Evolutionary conservation across 768 basidiomycete species (phyloP).

Genomic region (Russula emetica): DNA sequence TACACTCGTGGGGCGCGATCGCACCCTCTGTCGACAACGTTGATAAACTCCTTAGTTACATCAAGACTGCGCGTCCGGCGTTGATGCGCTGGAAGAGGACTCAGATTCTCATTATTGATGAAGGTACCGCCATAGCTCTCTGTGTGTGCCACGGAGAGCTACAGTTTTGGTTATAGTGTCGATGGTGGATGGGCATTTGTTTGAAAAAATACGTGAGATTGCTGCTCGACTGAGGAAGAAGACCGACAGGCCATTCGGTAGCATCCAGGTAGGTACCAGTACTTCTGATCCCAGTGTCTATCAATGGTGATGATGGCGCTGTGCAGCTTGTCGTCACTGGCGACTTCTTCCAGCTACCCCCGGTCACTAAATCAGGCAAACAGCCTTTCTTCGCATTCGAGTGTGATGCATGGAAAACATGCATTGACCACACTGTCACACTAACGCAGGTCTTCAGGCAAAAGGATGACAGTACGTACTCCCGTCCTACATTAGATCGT

Average conservation of each 20-base stretch:
- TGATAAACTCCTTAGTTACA: conserved; percentile 46
- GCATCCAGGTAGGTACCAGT: conserved; percentile 48
- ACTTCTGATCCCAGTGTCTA: conserved; percentile 35
- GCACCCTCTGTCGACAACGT: conserved; percentile 47
- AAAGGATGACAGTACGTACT: conserved; percentile 57
- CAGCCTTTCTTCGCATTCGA: conserved; percentile 62
- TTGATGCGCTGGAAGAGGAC: conserved; percentile 53
- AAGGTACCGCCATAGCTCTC: conserved; percentile 43
- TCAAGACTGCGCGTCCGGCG: conserved; percentile 52
- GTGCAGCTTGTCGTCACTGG: conserved; percentile 52
- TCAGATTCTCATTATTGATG: conserved; percentile 60
- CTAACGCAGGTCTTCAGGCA: conserved; percentile 73
- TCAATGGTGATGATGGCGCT: conserved; percentile 1
- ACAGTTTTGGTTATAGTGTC: conserved; percentile 44
- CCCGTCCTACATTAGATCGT: not conserved
- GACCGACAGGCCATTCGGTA: conserved; percentile 52
- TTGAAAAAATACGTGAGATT: conserved; percentile 55
- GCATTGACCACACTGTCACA: conserved; percentile 56
- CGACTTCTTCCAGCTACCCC: conserved; percentile 66
- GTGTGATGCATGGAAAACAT: conserved; percentile 52
- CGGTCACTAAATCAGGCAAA: conserved; percentile 44
- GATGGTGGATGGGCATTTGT: conserved; percentile 62
- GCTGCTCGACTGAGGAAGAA: conserved; percentile 51
- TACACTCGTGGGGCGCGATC: conserved; percentile 60
- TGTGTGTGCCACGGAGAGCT: too few species aligned